Conservation (phyloP, 805 yeast genomes). For the Cyberlindnera maritima region DNA sequence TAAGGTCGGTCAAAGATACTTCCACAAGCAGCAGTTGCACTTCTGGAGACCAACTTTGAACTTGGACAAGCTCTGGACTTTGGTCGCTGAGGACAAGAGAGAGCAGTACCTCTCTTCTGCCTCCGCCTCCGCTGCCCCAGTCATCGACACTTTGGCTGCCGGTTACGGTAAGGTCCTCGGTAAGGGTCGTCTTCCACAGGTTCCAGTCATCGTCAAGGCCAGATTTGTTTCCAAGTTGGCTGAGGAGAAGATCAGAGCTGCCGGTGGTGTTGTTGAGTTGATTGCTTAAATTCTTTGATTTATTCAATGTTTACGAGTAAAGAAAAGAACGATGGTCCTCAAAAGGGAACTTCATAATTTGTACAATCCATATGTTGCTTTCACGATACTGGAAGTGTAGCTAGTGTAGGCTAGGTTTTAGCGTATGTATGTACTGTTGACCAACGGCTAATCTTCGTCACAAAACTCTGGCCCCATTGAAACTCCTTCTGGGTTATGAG, state of each 20-base stretch:
- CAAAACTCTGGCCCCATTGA: too few relatives aligned
- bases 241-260: conserved; percentile 99
- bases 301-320: conserved; percentile 7
- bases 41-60: conserved; percentile 98
- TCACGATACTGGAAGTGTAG: conserved; percentile 3
- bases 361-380: conserved; percentile 14
- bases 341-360: conserved; percentile 12
- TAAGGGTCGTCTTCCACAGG: conserved; percentile 97
- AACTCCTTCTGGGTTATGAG: too few relatives aligned
- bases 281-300: conserved; percentile 68
- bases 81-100: conserved; percentile 90
- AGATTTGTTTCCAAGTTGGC: conserved; percentile 99
- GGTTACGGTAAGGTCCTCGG: conserved; percentile 99
- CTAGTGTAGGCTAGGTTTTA: neutral
- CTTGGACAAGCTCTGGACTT: conserved; percentile 98
- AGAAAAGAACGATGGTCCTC: conserved; percentile 9
- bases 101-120: conserved; percentile 88
- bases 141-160: conserved; percentile 97
- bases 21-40: conserved; percentile 92
- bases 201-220: conserved; percentile 98
- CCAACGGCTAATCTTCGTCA: too few relatives aligned
- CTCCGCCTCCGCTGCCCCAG: conserved; percentile 91
- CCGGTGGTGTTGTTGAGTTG: conserved; percentile 99
- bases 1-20: conserved; percentile 99
- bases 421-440: too few relatives aligned